These are phyloP conservation scores for Ormosia semicastrata DNA, from an alignment of 306 rosid genomes.

Conservation along the genomic window DNA sequence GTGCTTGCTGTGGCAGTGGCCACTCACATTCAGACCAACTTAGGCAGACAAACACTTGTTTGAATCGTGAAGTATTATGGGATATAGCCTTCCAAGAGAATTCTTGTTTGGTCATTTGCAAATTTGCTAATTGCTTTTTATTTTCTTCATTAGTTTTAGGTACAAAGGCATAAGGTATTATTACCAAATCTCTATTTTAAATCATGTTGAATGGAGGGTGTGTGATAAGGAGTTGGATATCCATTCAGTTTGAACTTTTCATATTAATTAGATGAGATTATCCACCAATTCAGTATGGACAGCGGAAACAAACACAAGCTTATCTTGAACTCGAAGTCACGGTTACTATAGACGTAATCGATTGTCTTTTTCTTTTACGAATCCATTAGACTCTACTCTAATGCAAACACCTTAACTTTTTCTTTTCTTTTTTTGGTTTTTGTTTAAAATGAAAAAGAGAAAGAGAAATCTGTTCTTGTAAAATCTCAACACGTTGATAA, in stretches of 20 bases:
- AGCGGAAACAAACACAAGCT: not conserved
- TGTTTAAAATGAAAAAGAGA: no score
- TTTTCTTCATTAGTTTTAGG: constrained; percentile 1
- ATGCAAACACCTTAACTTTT: not conserved
- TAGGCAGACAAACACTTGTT: constrained; percentile 2
- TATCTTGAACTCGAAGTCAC: no score
- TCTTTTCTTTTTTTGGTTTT: no score
- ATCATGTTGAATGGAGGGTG: constrained; percentile 7
- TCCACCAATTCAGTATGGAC: not conserved
- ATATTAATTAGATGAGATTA: not conserved
- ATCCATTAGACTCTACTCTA: not conserved
- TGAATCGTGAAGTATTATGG: not conserved
- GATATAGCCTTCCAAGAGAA: not conserved
- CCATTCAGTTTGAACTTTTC: not conserved
- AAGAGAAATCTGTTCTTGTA: no score
- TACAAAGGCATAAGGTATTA: not conserved
- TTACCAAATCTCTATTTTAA: not conserved
- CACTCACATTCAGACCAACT: not conserved
- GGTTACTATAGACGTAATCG: no score
- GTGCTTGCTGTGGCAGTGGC: not conserved
- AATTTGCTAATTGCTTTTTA: not conserved
- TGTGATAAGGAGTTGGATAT: no score
- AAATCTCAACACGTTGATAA: not conserved
- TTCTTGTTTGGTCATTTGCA: not conserved
- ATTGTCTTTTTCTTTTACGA: no score